Conservation (phyloP, 75 land plant genomes). For the Gnetum montanum region DNA sequence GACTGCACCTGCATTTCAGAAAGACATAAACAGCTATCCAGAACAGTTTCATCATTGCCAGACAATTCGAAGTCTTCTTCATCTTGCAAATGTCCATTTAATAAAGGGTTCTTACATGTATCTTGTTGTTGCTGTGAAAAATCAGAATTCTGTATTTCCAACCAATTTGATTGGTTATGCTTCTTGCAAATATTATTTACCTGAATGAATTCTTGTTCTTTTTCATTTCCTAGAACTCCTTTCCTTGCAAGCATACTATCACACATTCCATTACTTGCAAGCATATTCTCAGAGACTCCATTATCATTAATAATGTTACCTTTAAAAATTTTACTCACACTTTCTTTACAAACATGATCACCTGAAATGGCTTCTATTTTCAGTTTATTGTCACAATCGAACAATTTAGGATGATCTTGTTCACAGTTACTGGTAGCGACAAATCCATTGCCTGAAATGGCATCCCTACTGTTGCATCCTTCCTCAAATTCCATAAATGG, state of each 20-base stretch:
- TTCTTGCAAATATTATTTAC: not conserved
- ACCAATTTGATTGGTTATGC: no score
- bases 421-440: no score
- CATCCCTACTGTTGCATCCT: no score
- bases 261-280: not conserved
- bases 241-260: not conserved
- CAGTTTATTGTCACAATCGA: not conserved
- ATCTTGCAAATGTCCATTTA: no score
- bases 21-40: constrained; percentile 8
- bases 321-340: not conserved
- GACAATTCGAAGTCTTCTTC: constrained; percentile 2
- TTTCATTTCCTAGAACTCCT: not conserved
- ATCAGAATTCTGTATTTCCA: not conserved
- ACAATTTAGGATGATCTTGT: not conserved
- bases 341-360: not conserved
- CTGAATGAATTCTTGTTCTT: not conserved
- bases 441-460: no score
- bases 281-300: not conserved
- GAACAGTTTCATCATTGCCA: constrained; percentile 4
- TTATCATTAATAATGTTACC: not conserved
- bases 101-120: not conserved
- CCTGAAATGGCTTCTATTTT: not conserved
- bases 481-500: not conserved
- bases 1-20: constrained; percentile 1
- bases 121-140: not conserved